A percentile compares a stretch with the other conserved stretches of the same genome.
Conservation (phyloP, 1,284 basidiomycete genomes). For the Ustilago sp. region DNA sequence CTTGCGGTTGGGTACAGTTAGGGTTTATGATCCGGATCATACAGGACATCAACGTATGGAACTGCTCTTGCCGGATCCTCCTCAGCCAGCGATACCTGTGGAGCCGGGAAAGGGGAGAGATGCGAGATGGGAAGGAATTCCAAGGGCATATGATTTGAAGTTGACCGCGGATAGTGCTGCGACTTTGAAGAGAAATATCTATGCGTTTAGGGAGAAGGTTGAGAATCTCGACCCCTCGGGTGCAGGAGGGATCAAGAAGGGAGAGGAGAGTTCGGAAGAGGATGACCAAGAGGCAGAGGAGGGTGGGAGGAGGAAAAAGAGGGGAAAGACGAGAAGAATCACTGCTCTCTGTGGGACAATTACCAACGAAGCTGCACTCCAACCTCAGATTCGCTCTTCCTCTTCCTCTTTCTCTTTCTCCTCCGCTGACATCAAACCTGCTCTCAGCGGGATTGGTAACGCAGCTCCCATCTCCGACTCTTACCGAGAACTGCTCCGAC, state of each 20-base stretch:
- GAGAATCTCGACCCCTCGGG: conserved; percentile 28
- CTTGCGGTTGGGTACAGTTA: conserved; percentile 71
- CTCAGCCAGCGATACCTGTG: conserved; percentile 50
- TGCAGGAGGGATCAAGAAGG: background rate
- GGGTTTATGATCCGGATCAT: conserved; percentile 71
- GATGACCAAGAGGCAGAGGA: conserved; percentile 23
- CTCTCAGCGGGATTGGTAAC: conserved; percentile 40
- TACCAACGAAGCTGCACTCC: conserved; percentile 64
- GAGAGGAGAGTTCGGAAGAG: conserved; percentile 26
- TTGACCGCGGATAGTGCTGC: conserved; percentile 55
- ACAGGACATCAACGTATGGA: conserved; percentile 65
- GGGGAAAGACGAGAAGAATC: conserved; percentile 29
- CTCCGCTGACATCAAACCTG: conserved; percentile 30
- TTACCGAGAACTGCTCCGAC: conserved; percentile 71
- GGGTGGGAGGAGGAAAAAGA: conserved; percentile 23
- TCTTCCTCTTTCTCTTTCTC: conserved; percentile 2
- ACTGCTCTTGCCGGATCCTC: conserved; percentile 59
- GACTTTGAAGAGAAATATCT: conserved; percentile 58
- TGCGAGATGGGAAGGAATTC: conserved; percentile 46
- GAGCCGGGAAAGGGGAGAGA: conserved; percentile 31
- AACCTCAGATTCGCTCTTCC: conserved; percentile 54
- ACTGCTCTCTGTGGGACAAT: conserved; percentile 61
- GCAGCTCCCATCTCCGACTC: conserved; percentile 66
- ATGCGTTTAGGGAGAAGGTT: conserved; percentile 61
- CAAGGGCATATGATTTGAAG: conserved; percentile 62